Evolutionary conservation across 805 yeast species (phyloP).

Genomic region (Priceomyces castillae): DNA sequence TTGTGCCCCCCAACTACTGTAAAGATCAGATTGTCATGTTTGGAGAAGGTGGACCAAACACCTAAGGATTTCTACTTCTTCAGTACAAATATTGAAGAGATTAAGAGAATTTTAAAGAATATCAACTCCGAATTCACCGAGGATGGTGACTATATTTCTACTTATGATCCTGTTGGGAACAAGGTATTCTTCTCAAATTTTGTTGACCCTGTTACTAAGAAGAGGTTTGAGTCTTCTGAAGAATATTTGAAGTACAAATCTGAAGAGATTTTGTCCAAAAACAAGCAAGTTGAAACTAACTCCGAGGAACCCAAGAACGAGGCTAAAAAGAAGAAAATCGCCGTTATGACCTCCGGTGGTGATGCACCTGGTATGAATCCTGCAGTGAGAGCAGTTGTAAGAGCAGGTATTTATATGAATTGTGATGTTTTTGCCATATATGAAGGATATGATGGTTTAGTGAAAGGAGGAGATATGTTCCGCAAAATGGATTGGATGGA

Average conservation of each 20-base stretch:
- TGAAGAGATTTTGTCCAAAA: slow-evolving; percentile 18
- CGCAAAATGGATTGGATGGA: slow-evolving; percentile 69
- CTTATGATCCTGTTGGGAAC: slow-evolving; percentile 38
- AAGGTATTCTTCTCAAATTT: slow-evolving; percentile 23
- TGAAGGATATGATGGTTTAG: slow-evolving; percentile 76
- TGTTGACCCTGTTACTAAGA: slow-evolving; percentile 20
- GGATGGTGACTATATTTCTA: slow-evolving; percentile 10
- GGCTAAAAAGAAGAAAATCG: slow-evolving; percentile 46
- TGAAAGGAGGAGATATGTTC: slow-evolving; percentile 60
- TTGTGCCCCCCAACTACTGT: slow-evolving; percentile 29
- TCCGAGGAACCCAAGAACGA: slow-evolving; percentile 2
- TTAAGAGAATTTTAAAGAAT: slow-evolving; percentile 17
- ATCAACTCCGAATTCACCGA: slow-evolving; percentile 6
- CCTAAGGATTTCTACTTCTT: slow-evolving; percentile 29
- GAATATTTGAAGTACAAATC: slow-evolving; percentile 26
- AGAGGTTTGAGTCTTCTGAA: slow-evolving; percentile 20
- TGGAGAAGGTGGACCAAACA: slow-evolving; percentile 5
- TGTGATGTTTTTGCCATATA: slow-evolving; percentile 66
- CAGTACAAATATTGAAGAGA: slow-evolving; percentile 24
- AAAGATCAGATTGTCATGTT: slow-evolving; percentile 33
- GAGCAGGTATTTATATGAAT: slow-evolving; percentile 62
- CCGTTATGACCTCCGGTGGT: slow-evolving; percentile 80
- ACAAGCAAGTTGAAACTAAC: slow-evolving; percentile 8
- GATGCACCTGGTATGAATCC: slow-evolving; percentile 84
- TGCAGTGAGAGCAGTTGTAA: slow-evolving; percentile 67